These are phyloP conservation scores for Spergularia azorica DNA, from an alignment of 179 eudicot species.

Conservation along the genomic window DNA sequence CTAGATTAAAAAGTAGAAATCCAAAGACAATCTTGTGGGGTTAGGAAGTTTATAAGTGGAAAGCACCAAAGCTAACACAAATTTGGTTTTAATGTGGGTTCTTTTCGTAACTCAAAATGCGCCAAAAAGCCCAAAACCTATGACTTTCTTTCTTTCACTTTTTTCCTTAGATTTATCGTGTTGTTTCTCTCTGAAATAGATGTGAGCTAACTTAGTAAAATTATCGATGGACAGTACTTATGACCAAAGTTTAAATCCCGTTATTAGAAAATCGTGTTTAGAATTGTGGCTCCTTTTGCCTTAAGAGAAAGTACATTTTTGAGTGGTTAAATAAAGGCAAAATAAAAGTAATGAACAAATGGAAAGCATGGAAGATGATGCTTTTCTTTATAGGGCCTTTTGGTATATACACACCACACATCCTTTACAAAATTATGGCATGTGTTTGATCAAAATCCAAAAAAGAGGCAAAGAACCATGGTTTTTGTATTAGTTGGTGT, in stretches of 20 bases:
- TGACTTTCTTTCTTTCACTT: background rate
- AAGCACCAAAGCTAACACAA: constrained; percentile 22
- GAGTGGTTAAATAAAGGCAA: background rate
- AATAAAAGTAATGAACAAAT: background rate
- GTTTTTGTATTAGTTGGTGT: background rate
- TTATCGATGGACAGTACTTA: too few species aligned
- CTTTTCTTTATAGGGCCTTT: constrained; percentile 25
- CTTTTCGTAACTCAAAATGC: constrained; percentile 13
- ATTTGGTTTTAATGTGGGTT: background rate
- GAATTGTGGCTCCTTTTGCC: too few species aligned
- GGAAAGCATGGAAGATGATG: constrained; percentile 16
- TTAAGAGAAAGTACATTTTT: background rate
- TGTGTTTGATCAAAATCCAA: background rate
- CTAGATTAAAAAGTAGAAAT: constrained; percentile 4
- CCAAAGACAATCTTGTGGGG: constrained; percentile 4
- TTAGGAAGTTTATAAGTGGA: constrained; percentile 12
- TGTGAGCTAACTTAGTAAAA: too few species aligned
- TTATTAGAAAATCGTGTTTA: too few species aligned
- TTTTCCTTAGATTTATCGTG: constrained; percentile 7
- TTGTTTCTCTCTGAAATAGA: background rate
- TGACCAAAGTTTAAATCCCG: too few species aligned
- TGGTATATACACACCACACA: constrained; percentile 12
- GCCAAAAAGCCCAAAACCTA: constrained; percentile 9
- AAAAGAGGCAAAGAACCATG: constrained; percentile 21
- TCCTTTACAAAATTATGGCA: background rate